These are phyloP conservation scores for Pseudopediastrum boryanum DNA, from an alignment of 139 green algal genomes.

Conservation along the genomic window DNA sequence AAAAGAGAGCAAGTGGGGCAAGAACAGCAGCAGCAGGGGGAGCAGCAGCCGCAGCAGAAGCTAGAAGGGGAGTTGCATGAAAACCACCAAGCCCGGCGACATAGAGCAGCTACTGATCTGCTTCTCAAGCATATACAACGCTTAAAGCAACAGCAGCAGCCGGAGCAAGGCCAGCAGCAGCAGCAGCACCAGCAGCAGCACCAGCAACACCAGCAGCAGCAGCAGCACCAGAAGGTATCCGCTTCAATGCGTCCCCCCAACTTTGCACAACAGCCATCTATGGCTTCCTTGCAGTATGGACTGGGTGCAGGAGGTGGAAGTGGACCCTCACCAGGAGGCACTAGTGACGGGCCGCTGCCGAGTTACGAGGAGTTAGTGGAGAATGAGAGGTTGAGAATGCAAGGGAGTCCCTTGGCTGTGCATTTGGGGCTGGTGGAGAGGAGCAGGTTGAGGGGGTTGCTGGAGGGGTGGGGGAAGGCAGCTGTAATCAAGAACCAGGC, in stretches of 20 bases:
- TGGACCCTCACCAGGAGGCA: background rate
- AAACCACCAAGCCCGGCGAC: no score
- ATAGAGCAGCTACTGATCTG: background rate
- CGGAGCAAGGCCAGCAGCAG: conserved; percentile 28
- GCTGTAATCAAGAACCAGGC: no score
- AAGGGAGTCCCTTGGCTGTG: no score
- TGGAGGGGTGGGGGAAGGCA: no score
- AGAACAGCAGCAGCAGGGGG: background rate
- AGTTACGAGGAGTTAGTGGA: background rate
- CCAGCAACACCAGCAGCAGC: no score
- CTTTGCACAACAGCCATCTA: background rate
- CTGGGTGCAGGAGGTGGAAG: no score
- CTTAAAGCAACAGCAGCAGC: conserved; percentile 5
- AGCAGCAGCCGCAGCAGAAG: background rate
- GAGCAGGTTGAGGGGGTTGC: no score
- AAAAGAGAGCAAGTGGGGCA: background rate
- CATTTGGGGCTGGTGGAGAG: no score
- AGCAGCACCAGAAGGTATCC: conserved; percentile 20
- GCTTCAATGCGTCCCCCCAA: background rate
- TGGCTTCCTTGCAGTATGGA: background rate
- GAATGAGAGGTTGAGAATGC: no score
- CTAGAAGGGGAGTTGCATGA: background rate
- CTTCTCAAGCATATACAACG: background rate
- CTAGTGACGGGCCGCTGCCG: background rate
- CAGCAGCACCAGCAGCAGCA: conserved; percentile 19